A percentile compares a stretch with the other conserved stretches of the same genome.
These are phyloP conservation scores for Calonectria crousiana DNA, from an alignment of 2,329 filamentous ascomycete species.

Conservation along the genomic window DNA sequence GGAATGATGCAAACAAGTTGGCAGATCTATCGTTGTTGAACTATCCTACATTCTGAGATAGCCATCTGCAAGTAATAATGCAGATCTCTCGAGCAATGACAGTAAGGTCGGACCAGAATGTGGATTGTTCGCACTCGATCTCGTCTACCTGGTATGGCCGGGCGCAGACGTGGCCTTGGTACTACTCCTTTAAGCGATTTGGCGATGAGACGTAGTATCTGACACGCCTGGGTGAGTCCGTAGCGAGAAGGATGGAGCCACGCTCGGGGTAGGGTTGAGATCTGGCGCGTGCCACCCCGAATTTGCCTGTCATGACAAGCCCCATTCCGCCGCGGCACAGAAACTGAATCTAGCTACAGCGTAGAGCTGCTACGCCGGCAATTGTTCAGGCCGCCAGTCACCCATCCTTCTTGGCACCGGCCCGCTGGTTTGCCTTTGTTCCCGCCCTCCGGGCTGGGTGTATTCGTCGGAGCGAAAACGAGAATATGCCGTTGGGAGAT, in stretches of 20 bases:
- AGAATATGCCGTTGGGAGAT: neutral
- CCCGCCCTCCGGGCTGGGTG: neutral
- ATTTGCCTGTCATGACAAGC: neutral
- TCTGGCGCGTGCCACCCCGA: slow-evolving; percentile 13
- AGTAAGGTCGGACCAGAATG: slow-evolving; percentile 21
- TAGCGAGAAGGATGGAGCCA: slow-evolving; percentile 3
- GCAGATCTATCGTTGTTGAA: slow-evolving; percentile 24
- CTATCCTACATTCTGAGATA: slow-evolving; percentile 1
- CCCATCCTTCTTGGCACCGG: slow-evolving; percentile 14
- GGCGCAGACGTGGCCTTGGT: slow-evolving; percentile 13
- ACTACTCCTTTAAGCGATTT: neutral
- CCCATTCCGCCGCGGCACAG: slow-evolving; percentile 20
- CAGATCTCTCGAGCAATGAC: slow-evolving; percentile 18
- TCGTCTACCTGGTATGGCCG: slow-evolving; percentile 11
- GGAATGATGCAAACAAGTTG: slow-evolving; percentile 5
- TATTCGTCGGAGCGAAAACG: neutral
- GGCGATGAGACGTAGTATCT: slow-evolving; percentile 7
- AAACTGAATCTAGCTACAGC: slow-evolving; percentile 20
- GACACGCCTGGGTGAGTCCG: neutral
- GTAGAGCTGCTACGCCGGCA: slow-evolving; percentile 19
- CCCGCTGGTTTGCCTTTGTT: slow-evolving; percentile 2
- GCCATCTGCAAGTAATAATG: slow-evolving; percentile 20
- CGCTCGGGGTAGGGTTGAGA: slow-evolving; percentile 12
- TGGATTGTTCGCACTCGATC: slow-evolving; percentile 1
- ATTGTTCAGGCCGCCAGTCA: slow-evolving; percentile 4